A percentile compares a stretch with the other conserved stretches of the same genome.
phyloP scores from a whole-genome alignment of 176 grass and related monocot species.

The Aegilops sharonensis region DNA sequence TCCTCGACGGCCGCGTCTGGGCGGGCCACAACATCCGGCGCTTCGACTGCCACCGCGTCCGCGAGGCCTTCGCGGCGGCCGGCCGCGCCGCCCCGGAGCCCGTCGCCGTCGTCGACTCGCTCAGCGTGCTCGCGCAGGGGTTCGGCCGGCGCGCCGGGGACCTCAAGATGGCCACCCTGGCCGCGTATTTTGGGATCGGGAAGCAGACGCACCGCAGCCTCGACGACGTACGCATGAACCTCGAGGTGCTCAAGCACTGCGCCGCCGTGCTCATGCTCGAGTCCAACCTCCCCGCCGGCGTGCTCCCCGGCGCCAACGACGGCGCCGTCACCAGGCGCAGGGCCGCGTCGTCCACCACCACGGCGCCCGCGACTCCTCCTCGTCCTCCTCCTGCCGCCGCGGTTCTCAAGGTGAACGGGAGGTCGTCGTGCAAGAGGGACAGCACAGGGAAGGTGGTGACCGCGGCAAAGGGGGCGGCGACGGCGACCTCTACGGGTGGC shows the following conservation, averaged over 20 bases:
- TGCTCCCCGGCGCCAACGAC: slow-evolving; percentile 11
- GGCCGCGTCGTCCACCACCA: not conserved
- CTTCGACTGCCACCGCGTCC: slow-evolving; percentile 81
- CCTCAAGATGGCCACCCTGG: slow-evolving; percentile 99
- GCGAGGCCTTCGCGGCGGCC: slow-evolving; percentile 73
- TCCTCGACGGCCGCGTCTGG: slow-evolving; percentile 86
- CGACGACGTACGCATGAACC: slow-evolving; percentile 89
- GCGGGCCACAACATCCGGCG: slow-evolving; percentile 91
- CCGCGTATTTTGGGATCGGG: slow-evolving; percentile 85
- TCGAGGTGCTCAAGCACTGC: slow-evolving; percentile 98
- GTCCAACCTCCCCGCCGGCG: slow-evolving; percentile 60
- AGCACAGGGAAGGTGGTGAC: slow-evolving; percentile 48
- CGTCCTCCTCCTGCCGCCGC: not conserved
- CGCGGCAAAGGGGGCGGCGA: slow-evolving; percentile 25
- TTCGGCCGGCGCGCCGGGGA: slow-evolving; percentile 88
- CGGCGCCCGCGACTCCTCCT: not conserved
- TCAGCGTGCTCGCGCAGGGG: slow-evolving; percentile 42
- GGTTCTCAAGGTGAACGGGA: not conserved
- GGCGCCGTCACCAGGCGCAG: slow-evolving; percentile 47
- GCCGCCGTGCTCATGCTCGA: slow-evolving; percentile 86
- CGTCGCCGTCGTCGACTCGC: slow-evolving; percentile 69
- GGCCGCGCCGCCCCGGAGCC: slow-evolving; percentile 53
- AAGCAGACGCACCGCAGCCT: slow-evolving; percentile 92
- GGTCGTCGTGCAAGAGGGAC: slow-evolving; percentile 56
- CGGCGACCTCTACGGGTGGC: not conserved